Evolutionary conservation across 23 red algal species (phyloP).

Genomic region (Gracilariopsis chorda): DNA sequence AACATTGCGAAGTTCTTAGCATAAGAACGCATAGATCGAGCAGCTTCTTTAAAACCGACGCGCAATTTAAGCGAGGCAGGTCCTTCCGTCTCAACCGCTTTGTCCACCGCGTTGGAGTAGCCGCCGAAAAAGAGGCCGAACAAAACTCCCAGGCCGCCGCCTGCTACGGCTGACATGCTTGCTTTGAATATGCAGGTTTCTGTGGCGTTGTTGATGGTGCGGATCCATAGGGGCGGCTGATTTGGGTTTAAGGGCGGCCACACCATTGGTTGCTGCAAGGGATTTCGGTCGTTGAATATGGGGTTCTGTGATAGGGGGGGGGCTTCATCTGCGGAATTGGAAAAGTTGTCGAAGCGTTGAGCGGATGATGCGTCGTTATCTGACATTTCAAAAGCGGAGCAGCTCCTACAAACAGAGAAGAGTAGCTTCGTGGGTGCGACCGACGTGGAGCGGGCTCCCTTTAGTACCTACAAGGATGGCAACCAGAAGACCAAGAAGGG

Average conservation of each 20-base stretch:
- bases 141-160: slow-evolving; percentile 79
- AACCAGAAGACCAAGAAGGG: too few relatives aligned
- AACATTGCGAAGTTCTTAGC: slow-evolving; percentile 89
- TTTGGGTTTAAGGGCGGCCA: slow-evolving; percentile 56
- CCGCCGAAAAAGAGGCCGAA: slow-evolving; percentile 96
- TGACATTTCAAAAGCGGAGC: too few relatives aligned
- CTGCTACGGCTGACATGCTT: slow-evolving; percentile 61
- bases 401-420: too few relatives aligned
- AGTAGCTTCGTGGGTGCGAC: too few relatives aligned
- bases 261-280: not conserved
- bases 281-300: not conserved
- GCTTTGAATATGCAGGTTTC: slow-evolving; percentile 99
- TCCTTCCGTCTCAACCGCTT: slow-evolving; percentile 86
- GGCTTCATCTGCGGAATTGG: too few relatives aligned
- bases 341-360: too few relatives aligned
- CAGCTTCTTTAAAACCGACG: slow-evolving; percentile 68
- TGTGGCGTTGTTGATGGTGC: slow-evolving; percentile 34
- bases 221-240: slow-evolving; percentile 51
- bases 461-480: too few relatives aligned
- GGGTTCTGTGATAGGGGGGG: not conserved
- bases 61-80: slow-evolving; percentile 71
- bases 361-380: too few relatives aligned
- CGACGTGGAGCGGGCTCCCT: too few relatives aligned
- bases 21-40: slow-evolving; percentile 65
- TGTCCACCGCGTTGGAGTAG: slow-evolving; percentile 85